phyloP scores from a whole-genome alignment of 2,329 filamentous ascomycete species.

The Phoma sp. region DNA sequence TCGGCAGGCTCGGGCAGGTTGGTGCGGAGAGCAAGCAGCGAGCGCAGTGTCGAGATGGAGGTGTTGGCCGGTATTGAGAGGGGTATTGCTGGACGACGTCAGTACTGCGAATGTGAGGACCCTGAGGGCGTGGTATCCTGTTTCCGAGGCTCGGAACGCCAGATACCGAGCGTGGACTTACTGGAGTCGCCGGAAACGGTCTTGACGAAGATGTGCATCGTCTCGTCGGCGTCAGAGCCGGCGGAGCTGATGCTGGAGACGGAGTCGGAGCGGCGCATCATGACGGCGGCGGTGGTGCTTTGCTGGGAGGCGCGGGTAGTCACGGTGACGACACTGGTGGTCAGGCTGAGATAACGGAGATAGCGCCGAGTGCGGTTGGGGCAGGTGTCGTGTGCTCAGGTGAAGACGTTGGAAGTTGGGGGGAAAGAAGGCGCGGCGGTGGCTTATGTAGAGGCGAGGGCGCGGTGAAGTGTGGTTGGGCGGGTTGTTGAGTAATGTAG shows the following conservation, averaged over 20 bases:
- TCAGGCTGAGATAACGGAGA: slow-evolving; percentile 23
- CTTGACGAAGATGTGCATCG: slow-evolving; percentile 69
- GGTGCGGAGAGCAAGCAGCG: slow-evolving; percentile 65
- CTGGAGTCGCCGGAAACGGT: slow-evolving; percentile 63
- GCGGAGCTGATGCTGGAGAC: slow-evolving; percentile 53
- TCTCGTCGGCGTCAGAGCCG: slow-evolving; percentile 57
- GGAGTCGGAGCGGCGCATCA: slow-evolving; percentile 50
- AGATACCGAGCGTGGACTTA: slow-evolving; percentile 48
- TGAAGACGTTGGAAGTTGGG: background rate
- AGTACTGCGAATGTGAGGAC: slow-evolving; percentile 7
- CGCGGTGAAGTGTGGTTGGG: slow-evolving; percentile 4
- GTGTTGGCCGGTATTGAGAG: slow-evolving; percentile 63
- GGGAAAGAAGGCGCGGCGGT: background rate
- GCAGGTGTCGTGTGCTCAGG: slow-evolving; percentile 12
- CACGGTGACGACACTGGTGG: slow-evolving; percentile 12
- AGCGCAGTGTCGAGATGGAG: slow-evolving; percentile 62
- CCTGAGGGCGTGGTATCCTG: slow-evolving; percentile 15
- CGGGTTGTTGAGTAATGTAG: slow-evolving; percentile 5
- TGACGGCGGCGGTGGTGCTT: slow-evolving; percentile 25
- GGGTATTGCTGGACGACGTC: slow-evolving; percentile 60
- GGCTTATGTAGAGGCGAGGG: slow-evolving; percentile 2
- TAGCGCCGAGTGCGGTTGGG: slow-evolving; percentile 16
- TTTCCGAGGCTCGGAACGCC: slow-evolving; percentile 25
- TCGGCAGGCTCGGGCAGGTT: slow-evolving; percentile 57
- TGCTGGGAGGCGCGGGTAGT: slow-evolving; percentile 11